These are phyloP conservation scores for Talaromyces funiculosus DNA, from an alignment of 2,329 filamentous ascomycete genomes.

Conservation along the genomic window DNA sequence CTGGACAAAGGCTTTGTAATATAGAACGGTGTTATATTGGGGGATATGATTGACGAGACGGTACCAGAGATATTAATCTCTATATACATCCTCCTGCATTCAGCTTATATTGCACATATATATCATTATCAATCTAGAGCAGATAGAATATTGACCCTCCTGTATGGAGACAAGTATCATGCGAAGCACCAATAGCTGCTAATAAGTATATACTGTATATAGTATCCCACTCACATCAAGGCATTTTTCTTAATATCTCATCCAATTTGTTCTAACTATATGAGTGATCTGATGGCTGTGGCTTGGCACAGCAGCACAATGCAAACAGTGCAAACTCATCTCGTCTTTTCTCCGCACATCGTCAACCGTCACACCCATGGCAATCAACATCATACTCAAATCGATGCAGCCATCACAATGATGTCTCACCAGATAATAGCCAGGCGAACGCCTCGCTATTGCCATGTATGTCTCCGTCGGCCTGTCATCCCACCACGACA, in stretches of 20 bases:
- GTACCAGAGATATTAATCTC: too few species aligned
- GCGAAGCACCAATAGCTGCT: too few species aligned
- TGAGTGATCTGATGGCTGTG: not conserved
- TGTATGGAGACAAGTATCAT: too few species aligned
- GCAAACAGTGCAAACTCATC: conserved; percentile 20
- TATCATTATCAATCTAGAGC: too few species aligned
- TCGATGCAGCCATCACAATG: conserved; percentile 20
- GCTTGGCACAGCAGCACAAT: not conserved
- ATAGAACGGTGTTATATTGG: too few species aligned
- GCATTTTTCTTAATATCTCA: too few species aligned
- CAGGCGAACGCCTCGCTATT: conserved; percentile 36
- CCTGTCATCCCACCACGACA: conserved; percentile 13
- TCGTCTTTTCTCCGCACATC: not conserved
- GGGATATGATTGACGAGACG: not conserved
- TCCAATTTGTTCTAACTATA: not conserved
- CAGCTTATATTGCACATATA: too few species aligned
- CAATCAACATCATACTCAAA: not conserved
- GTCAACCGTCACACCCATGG: not conserved
- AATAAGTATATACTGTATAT: too few species aligned
- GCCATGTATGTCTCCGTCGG: conserved; percentile 30
- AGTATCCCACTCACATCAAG: too few species aligned
- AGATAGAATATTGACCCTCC: too few species aligned
- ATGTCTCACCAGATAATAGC: conserved; percentile 29
- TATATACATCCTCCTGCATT: too few species aligned
- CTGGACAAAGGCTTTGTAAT: conserved; percentile 46